Percentiles rank a stretch among this genome's conserved stretches.
Evolutionary conservation across 2,329 filamentous ascomycete species (phyloP).

Genomic region (Clonostachys byssicola): DNA sequence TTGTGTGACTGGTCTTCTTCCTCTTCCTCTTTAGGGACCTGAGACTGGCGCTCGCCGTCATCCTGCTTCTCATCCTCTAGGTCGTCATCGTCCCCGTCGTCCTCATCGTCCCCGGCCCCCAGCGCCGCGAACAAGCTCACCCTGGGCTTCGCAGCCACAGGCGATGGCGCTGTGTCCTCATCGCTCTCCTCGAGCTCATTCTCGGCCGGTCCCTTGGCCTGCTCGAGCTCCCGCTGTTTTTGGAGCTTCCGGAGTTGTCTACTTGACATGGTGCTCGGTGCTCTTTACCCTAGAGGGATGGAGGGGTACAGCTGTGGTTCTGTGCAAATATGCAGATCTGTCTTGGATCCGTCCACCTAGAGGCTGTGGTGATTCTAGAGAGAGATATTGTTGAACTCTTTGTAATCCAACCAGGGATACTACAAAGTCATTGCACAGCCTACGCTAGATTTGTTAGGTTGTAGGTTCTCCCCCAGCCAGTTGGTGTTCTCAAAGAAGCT

Average conservation of each 20-base stretch:
- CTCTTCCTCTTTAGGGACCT: slow-evolving; percentile 4
- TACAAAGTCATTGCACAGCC: no score
- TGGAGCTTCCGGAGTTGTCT: slow-evolving; percentile 48
- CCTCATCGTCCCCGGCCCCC: slow-evolving; percentile 34
- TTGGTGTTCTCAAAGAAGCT: no score
- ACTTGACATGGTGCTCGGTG: slow-evolving; percentile 36
- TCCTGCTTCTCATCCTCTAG: slow-evolving; percentile 31
- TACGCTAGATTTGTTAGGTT: no score
- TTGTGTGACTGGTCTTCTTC: slow-evolving; percentile 21
- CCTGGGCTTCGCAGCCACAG: slow-evolving; percentile 27
- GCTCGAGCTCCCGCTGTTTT: slow-evolving; percentile 40
- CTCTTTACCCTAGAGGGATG: background rate
- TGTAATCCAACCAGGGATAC: no score
- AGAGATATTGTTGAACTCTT: no score
- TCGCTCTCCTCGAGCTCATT: slow-evolving; percentile 21
- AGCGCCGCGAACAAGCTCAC: slow-evolving; percentile 49
- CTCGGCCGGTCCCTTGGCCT: slow-evolving; percentile 11
- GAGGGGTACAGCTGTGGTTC: background rate
- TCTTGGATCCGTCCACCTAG: no score
- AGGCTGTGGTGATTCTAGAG: no score
- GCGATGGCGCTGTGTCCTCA: slow-evolving; percentile 15
- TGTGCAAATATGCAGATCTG: no score
- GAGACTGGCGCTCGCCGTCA: slow-evolving; percentile 14
- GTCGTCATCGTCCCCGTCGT: slow-evolving; percentile 25
- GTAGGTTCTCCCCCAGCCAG: no score